Base-by-base conservation (phyloP, 176 grass and related monocot species). In the Aegilops tauschii region DNA sequence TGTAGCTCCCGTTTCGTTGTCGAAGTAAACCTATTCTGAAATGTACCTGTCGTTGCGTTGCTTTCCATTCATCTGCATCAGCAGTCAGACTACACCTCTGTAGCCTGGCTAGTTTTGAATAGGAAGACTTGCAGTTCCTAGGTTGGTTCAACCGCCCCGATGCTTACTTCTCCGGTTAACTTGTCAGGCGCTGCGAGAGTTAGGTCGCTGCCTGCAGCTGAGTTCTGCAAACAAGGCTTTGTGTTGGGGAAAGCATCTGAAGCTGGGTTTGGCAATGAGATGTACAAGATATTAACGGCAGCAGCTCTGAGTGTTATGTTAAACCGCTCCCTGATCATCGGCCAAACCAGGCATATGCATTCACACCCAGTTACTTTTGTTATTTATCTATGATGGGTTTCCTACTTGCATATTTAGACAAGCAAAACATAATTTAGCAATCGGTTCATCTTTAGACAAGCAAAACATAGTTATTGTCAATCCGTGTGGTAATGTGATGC, bases 241-340 rank as follows among this genome's bases (percentile, higher is more conserved):
- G 90, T 98, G 77, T 68, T 95, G 82, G 96, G 93, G 54, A 98
- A 98, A 90, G 83, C 96, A n/a, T 94, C 93, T 78, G 92, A 98
- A 84, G 96, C 96, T 35, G 96, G 96, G 35, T 95, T 98, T 86
- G 96, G 93, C 30, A 98, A 98, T 86, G 96, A 98, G 81, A 98
- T 95, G 92, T 98, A 98, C 90, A 98, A 94, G 80, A 98, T 98
- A 73, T 87, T 95, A 78, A 94, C 93, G 39, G 90, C 91, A 64
- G 92, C 86, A 86, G 96, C 96, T 25, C 84, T 98, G 77, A 95
- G 93, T 86, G 76, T 98, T 73, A 95, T 98, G 91, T 87, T 98
- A 78, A 98, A 98, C 67, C 86, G 96, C 11, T 98, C 93, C 85
- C 87, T 98, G 58, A 95, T 98, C 93, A 94, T 98, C 67, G 90